Percentiles rank a stretch among this genome's conserved stretches.
These are phyloP conservation scores for Ilyonectria mors-panacis DNA, from an alignment of 2,329 filamentous ascomycete species.

Conservation along the genomic window DNA sequence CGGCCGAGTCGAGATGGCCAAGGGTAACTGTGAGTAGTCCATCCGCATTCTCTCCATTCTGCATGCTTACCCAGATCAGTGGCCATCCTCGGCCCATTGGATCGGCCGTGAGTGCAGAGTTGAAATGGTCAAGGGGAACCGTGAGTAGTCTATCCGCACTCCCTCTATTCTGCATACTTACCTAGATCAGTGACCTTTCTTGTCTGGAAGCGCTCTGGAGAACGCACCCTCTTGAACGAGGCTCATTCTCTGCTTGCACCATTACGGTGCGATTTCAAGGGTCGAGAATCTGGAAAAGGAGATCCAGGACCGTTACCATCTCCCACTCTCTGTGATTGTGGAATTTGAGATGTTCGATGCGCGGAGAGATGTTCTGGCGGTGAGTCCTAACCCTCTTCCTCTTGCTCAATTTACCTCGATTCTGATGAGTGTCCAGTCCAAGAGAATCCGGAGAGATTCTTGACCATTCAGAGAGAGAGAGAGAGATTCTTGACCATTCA, in stretches of 20 bases:
- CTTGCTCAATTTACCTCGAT: background rate
- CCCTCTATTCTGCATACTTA: conserved; percentile 40
- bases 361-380: conserved; percentile 64
- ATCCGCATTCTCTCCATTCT: too few species aligned
- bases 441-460: too few species aligned
- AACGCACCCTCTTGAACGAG: conserved; percentile 59
- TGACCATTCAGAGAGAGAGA: too few species aligned
- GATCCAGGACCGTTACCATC: conserved; percentile 51
- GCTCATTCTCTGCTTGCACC: conserved; percentile 58
- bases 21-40: too few species aligned
- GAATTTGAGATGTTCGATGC: conserved; percentile 56
- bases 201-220: conserved; percentile 57
- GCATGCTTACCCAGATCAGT: too few species aligned
- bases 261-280: conserved; percentile 61
- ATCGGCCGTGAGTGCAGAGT: conserved; percentile 71
- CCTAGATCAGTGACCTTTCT: conserved; percentile 62
- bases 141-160: conserved; percentile 56
- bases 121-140: conserved; percentile 72
- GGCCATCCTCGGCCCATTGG: too few species aligned
- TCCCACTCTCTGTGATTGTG: conserved; percentile 61
- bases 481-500: background rate
- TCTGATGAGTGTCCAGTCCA: background rate
- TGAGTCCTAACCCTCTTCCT: conserved; percentile 51
- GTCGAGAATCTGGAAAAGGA: conserved; percentile 54
- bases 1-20: too few species aligned